phyloP scores from a whole-genome alignment of 805 yeast species.

The Schizosaccharomyces osmophilus region DNA sequence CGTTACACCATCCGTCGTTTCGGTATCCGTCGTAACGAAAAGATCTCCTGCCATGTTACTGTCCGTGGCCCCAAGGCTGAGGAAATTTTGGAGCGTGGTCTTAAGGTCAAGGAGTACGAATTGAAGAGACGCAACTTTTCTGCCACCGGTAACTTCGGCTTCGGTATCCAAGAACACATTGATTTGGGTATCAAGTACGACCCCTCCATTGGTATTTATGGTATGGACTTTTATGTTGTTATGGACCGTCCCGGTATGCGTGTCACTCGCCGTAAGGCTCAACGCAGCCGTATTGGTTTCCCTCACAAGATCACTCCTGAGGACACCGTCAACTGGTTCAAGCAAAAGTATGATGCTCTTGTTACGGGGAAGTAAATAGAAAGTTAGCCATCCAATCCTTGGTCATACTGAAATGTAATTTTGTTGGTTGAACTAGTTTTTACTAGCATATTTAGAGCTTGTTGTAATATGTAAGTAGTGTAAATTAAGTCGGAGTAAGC shows the following conservation, averaged over 20 bases:
- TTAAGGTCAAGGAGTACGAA: conserved; percentile 98
- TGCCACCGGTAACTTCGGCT: conserved; percentile 98
- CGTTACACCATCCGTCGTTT: conserved; percentile 99
- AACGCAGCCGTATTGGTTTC: conserved; percentile 70
- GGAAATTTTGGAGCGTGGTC: conserved; percentile 98
- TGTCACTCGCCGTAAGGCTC: conserved; percentile 85
- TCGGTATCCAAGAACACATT: conserved; percentile 98
- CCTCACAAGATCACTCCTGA: conserved; percentile 76
- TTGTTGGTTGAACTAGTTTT: no score
- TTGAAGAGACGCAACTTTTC: conserved; percentile 85
- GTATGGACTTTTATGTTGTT: conserved; percentile 97
- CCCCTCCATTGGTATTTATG: conserved; percentile 98
- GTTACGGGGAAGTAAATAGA: conserved; percentile 49
- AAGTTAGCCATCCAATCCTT: no score
- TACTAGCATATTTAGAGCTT: no score
- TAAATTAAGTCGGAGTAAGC: no score
- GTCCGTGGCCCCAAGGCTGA: conserved; percentile 98
- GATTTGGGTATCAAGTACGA: conserved; percentile 99
- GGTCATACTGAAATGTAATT: no score
- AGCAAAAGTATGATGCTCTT: conserved; percentile 98
- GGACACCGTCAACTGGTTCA: conserved; percentile 95
- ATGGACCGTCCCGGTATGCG: conserved; percentile 98
- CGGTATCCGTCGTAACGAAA: conserved; percentile 99
- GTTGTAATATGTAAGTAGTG: no score
- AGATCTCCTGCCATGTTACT: conserved; percentile 97